Evolutionary conservation across 768 basidiomycete genomes (phyloP).

Genomic region (Russula olivacea): DNA sequence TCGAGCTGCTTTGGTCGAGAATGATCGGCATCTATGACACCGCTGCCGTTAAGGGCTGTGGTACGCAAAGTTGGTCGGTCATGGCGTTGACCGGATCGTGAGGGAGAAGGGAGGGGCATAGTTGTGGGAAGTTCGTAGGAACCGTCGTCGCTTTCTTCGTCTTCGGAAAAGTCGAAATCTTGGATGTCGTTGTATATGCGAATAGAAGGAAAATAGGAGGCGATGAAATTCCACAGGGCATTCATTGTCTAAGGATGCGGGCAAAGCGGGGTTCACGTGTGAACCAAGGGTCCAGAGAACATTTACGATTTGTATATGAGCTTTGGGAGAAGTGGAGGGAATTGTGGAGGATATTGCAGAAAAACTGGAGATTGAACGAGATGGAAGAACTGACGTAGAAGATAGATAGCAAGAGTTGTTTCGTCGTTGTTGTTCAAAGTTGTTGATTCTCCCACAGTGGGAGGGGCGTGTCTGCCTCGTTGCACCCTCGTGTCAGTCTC

Average conservation of each 20-base stretch:
- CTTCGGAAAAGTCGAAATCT: conserved; percentile 14
- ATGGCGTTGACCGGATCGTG: conserved; percentile 18
- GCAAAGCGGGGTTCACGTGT: conserved; percentile 20
- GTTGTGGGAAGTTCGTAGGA: conserved; percentile 23
- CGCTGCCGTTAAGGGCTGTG: not conserved
- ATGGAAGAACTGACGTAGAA: conserved; percentile 12
- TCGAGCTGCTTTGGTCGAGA: conserved; percentile 17
- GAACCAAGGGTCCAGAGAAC: conserved; percentile 13
- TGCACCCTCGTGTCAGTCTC: conserved; percentile 10
- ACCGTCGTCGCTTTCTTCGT: conserved; percentile 18
- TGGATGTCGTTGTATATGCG: conserved; percentile 21
- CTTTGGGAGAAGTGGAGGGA: not conserved
- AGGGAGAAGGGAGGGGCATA: conserved; percentile 8
- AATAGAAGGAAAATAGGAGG: conserved; percentile 20
- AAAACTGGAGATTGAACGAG: not conserved
- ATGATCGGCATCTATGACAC: conserved; percentile 4
- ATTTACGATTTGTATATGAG: conserved; percentile 12
- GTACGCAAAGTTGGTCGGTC: conserved; percentile 12
- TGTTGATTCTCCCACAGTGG: not conserved
- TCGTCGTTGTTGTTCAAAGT: not conserved
- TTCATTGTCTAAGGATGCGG: conserved; percentile 24
- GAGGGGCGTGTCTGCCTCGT: conserved; percentile 15
- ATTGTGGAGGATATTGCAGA: not conserved
- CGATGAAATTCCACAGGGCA: conserved; percentile 23
- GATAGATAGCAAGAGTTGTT: conserved; percentile 8